Conservation (phyloP, 164 flowering plant genomes). For the Brasenia schreberi region DNA sequence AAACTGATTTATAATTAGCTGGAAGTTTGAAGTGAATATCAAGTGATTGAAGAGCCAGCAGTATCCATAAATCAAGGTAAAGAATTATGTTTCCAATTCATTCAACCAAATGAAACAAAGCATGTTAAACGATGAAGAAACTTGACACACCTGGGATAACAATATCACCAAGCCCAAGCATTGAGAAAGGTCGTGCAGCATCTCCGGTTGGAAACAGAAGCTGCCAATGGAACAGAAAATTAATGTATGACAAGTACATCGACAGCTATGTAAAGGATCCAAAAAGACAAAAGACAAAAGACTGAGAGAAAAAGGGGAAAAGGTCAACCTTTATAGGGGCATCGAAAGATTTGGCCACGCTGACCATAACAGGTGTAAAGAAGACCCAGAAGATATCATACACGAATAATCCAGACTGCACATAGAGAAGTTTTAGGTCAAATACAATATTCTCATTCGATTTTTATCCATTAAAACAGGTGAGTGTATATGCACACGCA, state of each 20-base stretch:
- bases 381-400: slow-evolving; percentile 99
- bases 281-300: not conserved
- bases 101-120: not conserved
- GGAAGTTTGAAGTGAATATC: too few species aligned
- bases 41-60: too few species aligned
- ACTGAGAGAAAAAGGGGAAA: not conserved
- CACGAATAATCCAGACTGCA: slow-evolving; percentile 91
- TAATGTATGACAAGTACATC: not conserved
- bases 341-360: slow-evolving; percentile 99
- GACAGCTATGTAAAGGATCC: not conserved
- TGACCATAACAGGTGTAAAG: slow-evolving; percentile 99
- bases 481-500: too few species aligned
- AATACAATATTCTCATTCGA: too few species aligned
- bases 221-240: slow-evolving; percentile 22
- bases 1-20: too few species aligned
- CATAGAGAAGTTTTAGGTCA: not conserved
- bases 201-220: slow-evolving; percentile 91
- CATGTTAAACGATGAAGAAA: not conserved
- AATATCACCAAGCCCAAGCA: slow-evolving; percentile 99
- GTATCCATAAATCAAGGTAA: too few species aligned
- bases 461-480: too few species aligned
- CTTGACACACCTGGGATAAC: slow-evolving; percentile 73
- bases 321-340: slow-evolving; percentile 93
- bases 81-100: too few species aligned
- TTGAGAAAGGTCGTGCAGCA: slow-evolving; percentile 70